These are phyloP conservation scores for Litsea cubeba DNA, from an alignment of 164 flowering plant species.

Conservation along the genomic window DNA sequence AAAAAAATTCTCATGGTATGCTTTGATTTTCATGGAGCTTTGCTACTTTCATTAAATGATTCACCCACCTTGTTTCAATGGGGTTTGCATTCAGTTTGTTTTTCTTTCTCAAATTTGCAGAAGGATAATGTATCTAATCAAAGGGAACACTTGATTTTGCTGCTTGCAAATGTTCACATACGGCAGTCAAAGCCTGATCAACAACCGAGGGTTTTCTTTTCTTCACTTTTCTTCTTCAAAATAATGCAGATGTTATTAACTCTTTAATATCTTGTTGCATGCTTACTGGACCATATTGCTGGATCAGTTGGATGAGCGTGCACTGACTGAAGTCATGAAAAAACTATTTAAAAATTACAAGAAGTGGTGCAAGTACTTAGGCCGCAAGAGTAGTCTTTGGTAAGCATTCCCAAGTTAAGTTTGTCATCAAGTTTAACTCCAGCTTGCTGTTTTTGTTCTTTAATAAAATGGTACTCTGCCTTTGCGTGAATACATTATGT, in stretches of 20 bases:
- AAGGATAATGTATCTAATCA: conserved; percentile 96
- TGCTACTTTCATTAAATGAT: too few species aligned
- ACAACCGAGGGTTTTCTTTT: conserved; percentile 71
- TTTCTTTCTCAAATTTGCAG: conserved; percentile 35
- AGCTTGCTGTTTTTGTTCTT: background rate
- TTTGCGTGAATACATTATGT: too few species aligned
- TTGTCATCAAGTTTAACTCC: background rate
- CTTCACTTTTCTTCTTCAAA: conserved; percentile 1
- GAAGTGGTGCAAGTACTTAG: conserved; percentile 96
- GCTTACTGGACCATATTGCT: background rate
- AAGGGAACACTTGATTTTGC: conserved; percentile 92
- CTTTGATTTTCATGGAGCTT: background rate
- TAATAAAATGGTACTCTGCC: too few species aligned
- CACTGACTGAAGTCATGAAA: conserved; percentile 93
- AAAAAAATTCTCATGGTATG: background rate
- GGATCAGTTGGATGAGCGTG: conserved; percentile 88
- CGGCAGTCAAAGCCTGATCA: conserved; percentile 87
- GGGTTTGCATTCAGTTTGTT: background rate
- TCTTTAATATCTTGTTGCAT: background rate
- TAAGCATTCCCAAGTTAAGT: conserved; percentile 22
- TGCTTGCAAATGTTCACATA: conserved; percentile 96
- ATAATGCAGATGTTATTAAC: background rate
- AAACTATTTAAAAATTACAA: conserved; percentile 94
- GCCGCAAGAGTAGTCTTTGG: conserved; percentile 96
- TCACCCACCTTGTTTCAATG: too few species aligned